Conservation (phyloP, 225 moss, liverwort and hornwort genomes). For the Physcomitrellopsis africana region DNA sequence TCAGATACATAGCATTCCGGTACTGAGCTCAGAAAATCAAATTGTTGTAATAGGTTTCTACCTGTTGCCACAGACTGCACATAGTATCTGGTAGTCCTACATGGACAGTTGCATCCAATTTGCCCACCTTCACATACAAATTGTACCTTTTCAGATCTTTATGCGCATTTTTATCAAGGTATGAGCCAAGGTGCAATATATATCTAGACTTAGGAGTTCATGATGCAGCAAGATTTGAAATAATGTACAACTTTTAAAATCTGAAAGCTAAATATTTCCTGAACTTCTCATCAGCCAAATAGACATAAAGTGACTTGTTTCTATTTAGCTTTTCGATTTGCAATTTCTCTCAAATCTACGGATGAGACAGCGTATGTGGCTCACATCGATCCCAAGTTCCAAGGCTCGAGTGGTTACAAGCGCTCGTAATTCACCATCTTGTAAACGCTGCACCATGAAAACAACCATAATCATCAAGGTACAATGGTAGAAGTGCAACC, state of each 20-base stretch:
- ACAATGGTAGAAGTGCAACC: background rate
- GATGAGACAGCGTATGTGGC: slow-evolving; percentile 21
- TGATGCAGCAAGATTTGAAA: background rate
- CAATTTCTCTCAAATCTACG: slow-evolving; percentile 8
- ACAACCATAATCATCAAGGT: slow-evolving; percentile 16
- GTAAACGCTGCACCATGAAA: slow-evolving; percentile 55
- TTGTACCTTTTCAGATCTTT: slow-evolving; percentile 22
- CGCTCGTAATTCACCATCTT: slow-evolving; percentile 59
- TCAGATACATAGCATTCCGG: background rate
- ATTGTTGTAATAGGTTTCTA: slow-evolving; percentile 25
- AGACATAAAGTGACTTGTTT: background rate
- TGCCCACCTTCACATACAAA: slow-evolving; percentile 50
- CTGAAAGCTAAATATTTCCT: background rate
- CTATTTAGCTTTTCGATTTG: background rate
- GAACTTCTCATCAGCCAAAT: background rate
- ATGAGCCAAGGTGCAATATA: slow-evolving; percentile 13
- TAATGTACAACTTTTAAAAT: background rate
- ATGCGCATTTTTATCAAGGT: background rate
- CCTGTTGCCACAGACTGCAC: slow-evolving; percentile 77
- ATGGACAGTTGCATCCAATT: slow-evolving; percentile 66
- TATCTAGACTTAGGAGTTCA: no score
- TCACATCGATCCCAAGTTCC: slow-evolving; percentile 80
- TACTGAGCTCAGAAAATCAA: slow-evolving; percentile 13
- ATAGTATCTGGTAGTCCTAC: slow-evolving; percentile 66
- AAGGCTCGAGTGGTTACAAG: slow-evolving; percentile 71